These are phyloP conservation scores for Glonium stellatum DNA, from an alignment of 495 filamentous ascomycete genomes.

Conservation along the genomic window DNA sequence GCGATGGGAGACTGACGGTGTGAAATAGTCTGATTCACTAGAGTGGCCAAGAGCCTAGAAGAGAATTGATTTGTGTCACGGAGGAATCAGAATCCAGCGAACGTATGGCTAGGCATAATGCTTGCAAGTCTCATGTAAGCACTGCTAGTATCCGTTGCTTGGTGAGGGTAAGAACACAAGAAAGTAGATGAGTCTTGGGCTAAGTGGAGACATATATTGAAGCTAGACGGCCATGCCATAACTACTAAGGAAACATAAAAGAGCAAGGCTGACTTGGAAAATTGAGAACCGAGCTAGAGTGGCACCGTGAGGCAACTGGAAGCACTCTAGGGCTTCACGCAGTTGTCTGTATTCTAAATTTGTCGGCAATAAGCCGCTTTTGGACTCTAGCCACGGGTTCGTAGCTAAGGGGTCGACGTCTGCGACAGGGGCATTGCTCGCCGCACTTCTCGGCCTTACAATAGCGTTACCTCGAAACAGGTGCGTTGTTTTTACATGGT, in stretches of 20 bases:
- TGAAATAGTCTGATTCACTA: not conserved
- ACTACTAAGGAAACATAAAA: not conserved
- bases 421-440: not conserved
- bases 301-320: not conserved
- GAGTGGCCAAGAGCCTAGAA: not conserved
- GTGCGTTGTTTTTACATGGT: not conserved
- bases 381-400: not conserved
- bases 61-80: not conserved
- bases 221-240: not conserved
- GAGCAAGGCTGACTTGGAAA: not conserved
- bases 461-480: not conserved
- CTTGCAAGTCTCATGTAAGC: not conserved
- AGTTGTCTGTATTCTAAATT: not conserved
- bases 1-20: not conserved
- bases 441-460: not conserved
- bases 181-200: not conserved
- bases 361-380: not conserved
- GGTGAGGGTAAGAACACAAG: not conserved
- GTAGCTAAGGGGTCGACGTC: not conserved
- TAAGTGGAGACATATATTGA: not conserved
- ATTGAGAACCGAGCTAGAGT: not conserved
- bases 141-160: conserved; percentile 3
- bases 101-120: not conserved
- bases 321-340: not conserved
- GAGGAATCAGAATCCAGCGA: not conserved